Evolutionary conservation across 2,329 filamentous ascomycete species (phyloP).

Genomic region (Beauveria varroae): DNA sequence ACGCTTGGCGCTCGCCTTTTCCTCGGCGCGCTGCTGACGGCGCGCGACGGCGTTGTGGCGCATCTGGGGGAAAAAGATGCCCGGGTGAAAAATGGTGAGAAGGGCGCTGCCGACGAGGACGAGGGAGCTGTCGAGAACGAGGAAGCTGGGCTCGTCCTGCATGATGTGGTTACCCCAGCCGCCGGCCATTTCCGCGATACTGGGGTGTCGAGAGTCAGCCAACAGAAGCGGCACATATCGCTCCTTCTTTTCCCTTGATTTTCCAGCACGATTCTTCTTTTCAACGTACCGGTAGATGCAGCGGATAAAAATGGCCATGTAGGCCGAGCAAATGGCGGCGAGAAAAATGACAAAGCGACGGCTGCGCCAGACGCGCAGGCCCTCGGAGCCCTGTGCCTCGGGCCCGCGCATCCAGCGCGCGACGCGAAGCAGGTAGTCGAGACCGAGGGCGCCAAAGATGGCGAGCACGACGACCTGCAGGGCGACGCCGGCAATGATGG

Average conservation of each 20-base stretch:
- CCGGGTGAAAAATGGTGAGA: constrained; percentile 47
- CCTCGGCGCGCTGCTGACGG: constrained; percentile 1
- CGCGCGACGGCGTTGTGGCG: constrained; percentile 7
- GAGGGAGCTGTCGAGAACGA: constrained; percentile 47
- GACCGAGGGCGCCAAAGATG: constrained; percentile 35
- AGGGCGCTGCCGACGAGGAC: constrained; percentile 41
- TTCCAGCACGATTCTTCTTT: neutral
- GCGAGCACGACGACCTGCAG: constrained; percentile 45
- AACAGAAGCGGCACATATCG: too few species aligned
- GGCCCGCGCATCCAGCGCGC: constrained; percentile 28
- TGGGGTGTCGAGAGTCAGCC: constrained; percentile 17
- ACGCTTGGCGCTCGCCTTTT: constrained; percentile 6
- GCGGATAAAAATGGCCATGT: constrained; percentile 37
- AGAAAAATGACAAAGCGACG: constrained; percentile 35
- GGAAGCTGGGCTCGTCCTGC: constrained; percentile 53
- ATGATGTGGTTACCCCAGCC: constrained; percentile 58
- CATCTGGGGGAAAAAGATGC: constrained; percentile 50
- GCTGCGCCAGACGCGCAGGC: constrained; percentile 34
- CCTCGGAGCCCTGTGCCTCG: constrained; percentile 23
- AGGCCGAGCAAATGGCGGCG: constrained; percentile 38
- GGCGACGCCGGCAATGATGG: constrained; percentile 47
- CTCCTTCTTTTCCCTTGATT: too few species aligned
- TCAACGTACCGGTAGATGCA: constrained; percentile 46
- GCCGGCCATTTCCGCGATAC: constrained; percentile 55
- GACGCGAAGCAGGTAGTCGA: constrained; percentile 40